Evolutionary conservation across 768 basidiomycete species (phyloP).

Genomic region (Macrolepiota fuliginosa): DNA sequence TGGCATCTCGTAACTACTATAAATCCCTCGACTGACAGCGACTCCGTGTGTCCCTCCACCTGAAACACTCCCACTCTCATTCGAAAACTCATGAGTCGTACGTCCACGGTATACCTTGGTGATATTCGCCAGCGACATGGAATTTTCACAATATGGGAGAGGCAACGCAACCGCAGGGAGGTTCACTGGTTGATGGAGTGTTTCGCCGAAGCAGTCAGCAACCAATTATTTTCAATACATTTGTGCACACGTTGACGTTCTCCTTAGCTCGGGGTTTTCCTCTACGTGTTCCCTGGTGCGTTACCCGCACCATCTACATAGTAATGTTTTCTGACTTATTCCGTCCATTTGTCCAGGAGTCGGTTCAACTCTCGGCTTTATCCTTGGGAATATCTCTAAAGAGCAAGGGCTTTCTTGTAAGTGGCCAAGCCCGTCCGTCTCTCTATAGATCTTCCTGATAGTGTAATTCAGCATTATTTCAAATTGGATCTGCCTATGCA

Average conservation of each 20-base stretch:
- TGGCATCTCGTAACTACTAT: background rate
- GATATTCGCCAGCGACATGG: conserved; percentile 39
- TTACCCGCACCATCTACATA: background rate
- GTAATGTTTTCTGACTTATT: background rate
- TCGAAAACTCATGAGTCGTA: conserved; percentile 7
- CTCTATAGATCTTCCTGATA: background rate
- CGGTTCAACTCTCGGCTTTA: conserved; percentile 50
- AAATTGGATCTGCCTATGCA: conserved; percentile 57
- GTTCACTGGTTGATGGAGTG: conserved; percentile 56
- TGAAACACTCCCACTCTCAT: background rate
- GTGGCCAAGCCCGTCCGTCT: conserved; percentile 19
- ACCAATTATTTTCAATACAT: background rate
- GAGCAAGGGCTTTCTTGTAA: conserved; percentile 46
- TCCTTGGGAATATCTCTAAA: conserved; percentile 44
- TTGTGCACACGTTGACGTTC: conserved; percentile 3
- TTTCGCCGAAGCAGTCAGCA: conserved; percentile 57
- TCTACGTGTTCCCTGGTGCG: conserved; percentile 56
- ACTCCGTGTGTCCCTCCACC: background rate
- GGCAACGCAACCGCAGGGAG: conserved; percentile 34
- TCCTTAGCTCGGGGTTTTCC: conserved; percentile 54
- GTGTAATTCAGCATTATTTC: conserved; percentile 42
- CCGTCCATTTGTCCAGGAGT: conserved; percentile 33
- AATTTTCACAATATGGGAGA: conserved; percentile 50
- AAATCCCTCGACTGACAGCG: background rate
- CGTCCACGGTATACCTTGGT: conserved; percentile 34